Base-by-base conservation (phyloP, 2,329 filamentous ascomycete genomes). In the Diplodia corticola region DNA sequence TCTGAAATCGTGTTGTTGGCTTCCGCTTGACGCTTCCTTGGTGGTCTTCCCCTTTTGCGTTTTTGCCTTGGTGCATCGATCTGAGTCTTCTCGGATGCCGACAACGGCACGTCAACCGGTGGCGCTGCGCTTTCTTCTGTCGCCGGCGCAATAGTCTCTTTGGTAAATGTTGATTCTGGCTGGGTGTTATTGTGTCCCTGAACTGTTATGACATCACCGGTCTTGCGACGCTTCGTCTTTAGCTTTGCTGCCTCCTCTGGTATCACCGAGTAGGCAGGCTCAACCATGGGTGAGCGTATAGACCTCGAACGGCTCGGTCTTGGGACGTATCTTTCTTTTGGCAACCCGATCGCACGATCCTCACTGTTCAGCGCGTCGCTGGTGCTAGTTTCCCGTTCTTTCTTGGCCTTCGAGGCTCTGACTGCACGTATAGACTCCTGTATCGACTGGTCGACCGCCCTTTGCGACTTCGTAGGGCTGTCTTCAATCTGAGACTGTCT, bases 221-320 rank as follows among this genome's bases (percentile, higher is more conserved):
- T 75, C 46, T 71, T 75, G 9, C 70, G 71, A 15, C 73, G 69
- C 69, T 69, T 74, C 9, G 65, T 61, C 12, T 67, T 54, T 60
- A 69, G 73, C 24, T 66, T 72, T 12, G 54, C 64, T 13, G 69
- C 68, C 33, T 72, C 75, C 60, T 78, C 73, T 22, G 73, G 73
- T 40, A 64, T 71, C 24, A 73, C 40, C 2, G 74, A 76, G 37
- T 74, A 75, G 63, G 77, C 73, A 2, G 71, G 53, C 22, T 74
- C 69, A 44, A 72, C 67, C 4, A 64, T 48, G 30, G 63, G 64
- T 24, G 71, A 30, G 26, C 70, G 75, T 9, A 70, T 66, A n/a
- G 76, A 78, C 44, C 76, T 71, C 26, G 76, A 77, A 13, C 76
- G 75, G 64, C 73, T 77, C 12, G 76, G 76, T 10, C 75, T 73